Evolutionary conservation across 768 basidiomycete genomes (phyloP).

Genomic region (Suillus placidus): DNA sequence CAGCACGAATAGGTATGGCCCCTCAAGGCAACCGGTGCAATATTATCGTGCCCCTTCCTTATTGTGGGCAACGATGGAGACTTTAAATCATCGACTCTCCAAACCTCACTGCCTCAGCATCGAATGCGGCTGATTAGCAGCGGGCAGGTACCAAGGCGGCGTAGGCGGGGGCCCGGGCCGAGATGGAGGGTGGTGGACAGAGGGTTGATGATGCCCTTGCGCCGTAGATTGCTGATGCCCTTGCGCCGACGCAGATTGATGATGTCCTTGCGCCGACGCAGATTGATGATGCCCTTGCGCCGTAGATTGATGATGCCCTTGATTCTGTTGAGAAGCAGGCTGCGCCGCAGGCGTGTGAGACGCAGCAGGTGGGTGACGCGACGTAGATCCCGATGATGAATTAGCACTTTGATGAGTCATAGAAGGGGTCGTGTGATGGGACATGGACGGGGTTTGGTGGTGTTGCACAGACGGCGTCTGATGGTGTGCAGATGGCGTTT

Average conservation of each 20-base stretch:
- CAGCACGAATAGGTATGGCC: not conserved
- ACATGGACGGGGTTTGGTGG: not conserved
- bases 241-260: slow-evolving; percentile 10
- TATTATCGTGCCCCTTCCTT: slow-evolving; percentile 4
- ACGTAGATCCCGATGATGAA: not conserved
- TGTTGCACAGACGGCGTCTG: not conserved
- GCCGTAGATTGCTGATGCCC: slow-evolving; percentile 19
- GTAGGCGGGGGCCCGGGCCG: slow-evolving; percentile 21
- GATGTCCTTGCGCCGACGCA: slow-evolving; percentile 22
- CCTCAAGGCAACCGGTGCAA: not conserved
- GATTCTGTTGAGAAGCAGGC: slow-evolving; percentile 9
- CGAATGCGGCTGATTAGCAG: slow-evolving; percentile 1
- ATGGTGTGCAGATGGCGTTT: not conserved
- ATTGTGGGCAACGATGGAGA: not conserved
- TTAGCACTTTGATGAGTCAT: not conserved
- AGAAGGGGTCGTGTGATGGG: slow-evolving; percentile 1
- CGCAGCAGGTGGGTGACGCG: slow-evolving; percentile 7
- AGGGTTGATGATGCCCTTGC: slow-evolving; percentile 14
- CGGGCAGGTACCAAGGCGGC: slow-evolving; percentile 20
- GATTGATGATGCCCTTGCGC: not conserved
- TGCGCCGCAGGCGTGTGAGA: slow-evolving; percentile 9
- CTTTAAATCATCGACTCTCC: not conserved
- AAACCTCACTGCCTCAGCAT: slow-evolving; percentile 8
- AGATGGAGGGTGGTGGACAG: not conserved
- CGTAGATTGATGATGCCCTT: slow-evolving; percentile 15